phyloP scores from a whole-genome alignment of 2,329 filamentous ascomycete species.

The Chrysoporthe puriensis region DNA sequence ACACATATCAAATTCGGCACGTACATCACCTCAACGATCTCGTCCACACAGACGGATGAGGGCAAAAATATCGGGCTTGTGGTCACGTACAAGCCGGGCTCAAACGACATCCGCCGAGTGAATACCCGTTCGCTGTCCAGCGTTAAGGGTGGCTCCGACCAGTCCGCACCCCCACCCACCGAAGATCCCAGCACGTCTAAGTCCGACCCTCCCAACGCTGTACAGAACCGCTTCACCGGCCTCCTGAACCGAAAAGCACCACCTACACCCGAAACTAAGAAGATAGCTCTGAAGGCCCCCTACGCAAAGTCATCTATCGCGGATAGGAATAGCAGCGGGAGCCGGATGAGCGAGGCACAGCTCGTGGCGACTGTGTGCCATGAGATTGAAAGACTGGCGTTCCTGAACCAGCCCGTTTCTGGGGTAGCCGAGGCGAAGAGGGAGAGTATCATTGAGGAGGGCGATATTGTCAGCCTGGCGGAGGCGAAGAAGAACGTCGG shows the following conservation, averaged over 20 bases:
- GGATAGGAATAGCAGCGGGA: conserved; percentile 51
- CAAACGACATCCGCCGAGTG: conserved; percentile 72
- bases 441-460: conserved; percentile 55
- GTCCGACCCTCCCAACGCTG: conserved; percentile 17
- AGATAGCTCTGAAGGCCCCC: conserved; percentile 59
- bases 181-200: conserved; percentile 2
- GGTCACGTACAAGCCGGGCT: conserved; percentile 73
- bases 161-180: conserved; percentile 18
- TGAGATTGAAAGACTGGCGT: conserved; percentile 73
- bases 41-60: conserved; percentile 75
- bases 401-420: conserved; percentile 49
- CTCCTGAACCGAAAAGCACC: conserved; percentile 45
- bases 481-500: conserved; percentile 89
- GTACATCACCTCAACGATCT: conserved; percentile 89
- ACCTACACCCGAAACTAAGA: conserved; percentile 42
- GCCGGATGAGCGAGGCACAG: conserved; percentile 56
- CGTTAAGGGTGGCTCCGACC: conserved; percentile 32
- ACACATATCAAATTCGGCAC: conserved; percentile 76
- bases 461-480: conserved; percentile 79
- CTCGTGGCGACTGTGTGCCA: conserved; percentile 68
- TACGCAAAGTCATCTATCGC: conserved; percentile 58
- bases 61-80: conserved; percentile 82
- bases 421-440: conserved; percentile 45
- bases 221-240: conserved; percentile 42
- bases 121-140: conserved; percentile 83